Conservation (phyloP, 495 filamentous ascomycete genomes). For the Talaromyces wortmannii region DNA sequence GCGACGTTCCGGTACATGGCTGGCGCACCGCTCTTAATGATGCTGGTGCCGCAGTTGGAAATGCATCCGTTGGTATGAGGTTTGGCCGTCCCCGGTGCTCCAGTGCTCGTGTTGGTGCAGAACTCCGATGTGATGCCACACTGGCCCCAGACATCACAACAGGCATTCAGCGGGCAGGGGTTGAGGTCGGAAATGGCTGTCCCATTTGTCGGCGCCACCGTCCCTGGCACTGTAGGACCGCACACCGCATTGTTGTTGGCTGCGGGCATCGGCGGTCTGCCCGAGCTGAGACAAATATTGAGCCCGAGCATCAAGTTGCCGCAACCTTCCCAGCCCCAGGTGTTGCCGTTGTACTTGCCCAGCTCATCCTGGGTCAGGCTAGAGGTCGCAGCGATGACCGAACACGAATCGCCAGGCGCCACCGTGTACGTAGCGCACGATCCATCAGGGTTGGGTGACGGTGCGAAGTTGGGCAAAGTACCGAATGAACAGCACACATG, state of each 20-base stretch:
- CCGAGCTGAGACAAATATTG: constrained; percentile 39
- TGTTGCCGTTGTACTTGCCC: constrained; percentile 15
- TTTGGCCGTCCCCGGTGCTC: constrained; percentile 28
- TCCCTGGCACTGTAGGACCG: constrained; percentile 30
- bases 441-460: constrained; percentile 33
- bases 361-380: constrained; percentile 23
- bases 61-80: constrained; percentile 32
- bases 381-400: constrained; percentile 14
- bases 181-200: constrained; percentile 15
- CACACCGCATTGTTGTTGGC: constrained; percentile 21
- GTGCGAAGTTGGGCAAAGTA: constrained; percentile 23
- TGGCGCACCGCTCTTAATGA: constrained; percentile 14
- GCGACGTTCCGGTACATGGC: constrained; percentile 1
- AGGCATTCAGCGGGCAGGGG: constrained; percentile 22
- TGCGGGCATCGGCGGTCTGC: constrained; percentile 32
- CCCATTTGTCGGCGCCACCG: constrained; percentile 11
- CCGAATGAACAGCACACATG: constrained; percentile 41
- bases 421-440: constrained; percentile 29
- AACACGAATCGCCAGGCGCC: constrained; percentile 20
- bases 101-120: constrained; percentile 26
- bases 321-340: constrained; percentile 46
- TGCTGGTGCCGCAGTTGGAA: constrained; percentile 34
- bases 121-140: constrained; percentile 34
- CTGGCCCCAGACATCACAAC: constrained; percentile 19
- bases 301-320: constrained; percentile 11